A percentile compares a stretch with the other conserved stretches of the same genome.
Evolutionary conservation across 345 rosid genomes (phyloP).

Genomic region (Lenwebbia sp.): DNA sequence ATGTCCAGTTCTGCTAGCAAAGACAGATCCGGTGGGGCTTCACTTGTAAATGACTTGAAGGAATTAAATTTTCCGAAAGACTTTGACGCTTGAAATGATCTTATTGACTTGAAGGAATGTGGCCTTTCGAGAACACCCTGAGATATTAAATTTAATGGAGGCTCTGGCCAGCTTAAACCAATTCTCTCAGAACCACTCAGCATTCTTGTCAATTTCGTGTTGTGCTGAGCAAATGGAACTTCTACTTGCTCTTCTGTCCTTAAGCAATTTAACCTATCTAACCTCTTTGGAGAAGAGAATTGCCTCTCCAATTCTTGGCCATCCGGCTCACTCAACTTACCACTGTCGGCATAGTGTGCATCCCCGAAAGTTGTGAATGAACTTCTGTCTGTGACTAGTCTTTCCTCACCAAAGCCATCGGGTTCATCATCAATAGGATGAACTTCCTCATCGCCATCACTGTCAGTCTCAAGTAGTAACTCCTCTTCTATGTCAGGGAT

Average conservation of each 20-base stretch:
- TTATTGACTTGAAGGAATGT: conserved; percentile 43
- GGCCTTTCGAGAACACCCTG: conserved; percentile 50
- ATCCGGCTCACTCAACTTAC: conserved; percentile 13
- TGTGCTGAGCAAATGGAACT: conserved; percentile 5
- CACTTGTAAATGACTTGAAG: conserved; percentile 40
- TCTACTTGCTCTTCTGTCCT: conserved; percentile 6
- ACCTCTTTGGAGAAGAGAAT: conserved; percentile 45
- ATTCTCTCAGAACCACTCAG: conserved; percentile 66
- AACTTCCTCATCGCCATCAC: conserved; percentile 69
- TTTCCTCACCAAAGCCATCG: conserved; percentile 8
- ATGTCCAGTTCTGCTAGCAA: conserved; percentile 58
- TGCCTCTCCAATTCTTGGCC: conserved; percentile 43
- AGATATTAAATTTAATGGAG: conserved; percentile 56
- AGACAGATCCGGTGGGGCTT: conserved; percentile 28
- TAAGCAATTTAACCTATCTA: conserved; percentile 56
- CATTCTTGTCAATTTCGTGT: conserved; percentile 30
- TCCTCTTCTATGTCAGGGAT: conserved; percentile 60
- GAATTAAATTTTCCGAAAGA: conserved; percentile 53
- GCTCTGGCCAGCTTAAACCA: conserved; percentile 91
- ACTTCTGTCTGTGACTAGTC: neutral
- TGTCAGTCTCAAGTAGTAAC: conserved; percentile 56
- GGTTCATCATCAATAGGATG: conserved; percentile 66
- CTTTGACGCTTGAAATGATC: conserved; percentile 39
- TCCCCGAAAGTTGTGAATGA: neutral
- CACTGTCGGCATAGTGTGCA: neutral